A percentile compares a stretch with the other conserved stretches of the same genome.
Evolutionary conservation across 257 asterid genomes (phyloP).

Genomic region (Handroanthus guayacan): DNA sequence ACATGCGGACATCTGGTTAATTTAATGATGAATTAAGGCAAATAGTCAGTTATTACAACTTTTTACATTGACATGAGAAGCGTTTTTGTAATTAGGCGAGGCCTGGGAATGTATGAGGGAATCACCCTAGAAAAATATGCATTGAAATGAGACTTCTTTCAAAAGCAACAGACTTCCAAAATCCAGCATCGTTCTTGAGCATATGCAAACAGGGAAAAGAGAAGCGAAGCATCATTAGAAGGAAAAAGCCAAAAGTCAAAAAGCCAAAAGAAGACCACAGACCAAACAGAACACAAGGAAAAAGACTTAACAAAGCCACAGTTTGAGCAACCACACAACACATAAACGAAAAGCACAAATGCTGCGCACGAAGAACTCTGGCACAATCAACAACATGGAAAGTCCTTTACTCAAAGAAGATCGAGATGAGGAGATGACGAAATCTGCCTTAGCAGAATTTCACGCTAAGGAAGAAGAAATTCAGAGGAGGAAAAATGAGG

Average conservation of each 20-base stretch:
- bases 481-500: constrained; percentile 71
- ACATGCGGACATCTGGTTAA: no score
- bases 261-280: constrained; percentile 36
- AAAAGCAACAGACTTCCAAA: constrained; percentile 29
- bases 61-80: no score
- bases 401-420: constrained; percentile 55
- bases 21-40: no score
- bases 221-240: constrained; percentile 40
- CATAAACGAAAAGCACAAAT: constrained; percentile 47
- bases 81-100: no score
- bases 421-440: constrained; percentile 68
- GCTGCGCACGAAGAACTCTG: constrained; percentile 52
- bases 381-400: constrained; percentile 39
- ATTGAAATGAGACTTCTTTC: constrained; percentile 34
- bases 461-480: constrained; percentile 88
- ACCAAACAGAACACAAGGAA: constrained; percentile 13
- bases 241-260: constrained; percentile 37
- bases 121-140: no score
- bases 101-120: no score
- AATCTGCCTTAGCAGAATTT: constrained; percentile 68
- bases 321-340: constrained; percentile 20
- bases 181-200: constrained; percentile 41
- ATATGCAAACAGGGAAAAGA: constrained; percentile 47
- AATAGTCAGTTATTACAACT: no score
- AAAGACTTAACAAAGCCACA: background rate